These are phyloP conservation scores for Starmerella geochares DNA, from an alignment of 805 yeast species.

Conservation along the genomic window DNA sequence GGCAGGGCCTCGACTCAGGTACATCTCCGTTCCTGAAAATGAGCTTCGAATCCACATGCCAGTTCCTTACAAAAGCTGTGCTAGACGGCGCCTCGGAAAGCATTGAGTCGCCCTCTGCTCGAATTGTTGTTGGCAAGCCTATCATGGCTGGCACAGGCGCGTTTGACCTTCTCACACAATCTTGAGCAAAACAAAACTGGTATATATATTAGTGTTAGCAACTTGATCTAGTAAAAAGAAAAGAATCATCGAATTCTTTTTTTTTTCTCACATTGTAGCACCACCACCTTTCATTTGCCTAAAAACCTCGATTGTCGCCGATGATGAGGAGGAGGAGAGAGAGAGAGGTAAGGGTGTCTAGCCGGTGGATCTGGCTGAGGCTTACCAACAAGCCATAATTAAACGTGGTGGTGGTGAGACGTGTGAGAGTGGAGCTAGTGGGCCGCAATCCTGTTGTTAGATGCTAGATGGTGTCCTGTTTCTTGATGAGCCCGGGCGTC, in stretches of 20 bases:
- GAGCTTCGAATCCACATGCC: conserved; percentile 98
- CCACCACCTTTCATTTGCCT: too few relatives aligned
- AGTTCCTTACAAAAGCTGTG: conserved; percentile 92
- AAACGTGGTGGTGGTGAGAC: too few relatives aligned
- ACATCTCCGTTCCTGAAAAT: conserved; percentile 96
- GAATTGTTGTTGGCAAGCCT: conserved; percentile 84
- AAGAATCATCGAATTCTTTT: too few relatives aligned
- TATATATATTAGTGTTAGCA: background rate
- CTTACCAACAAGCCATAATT: background rate
- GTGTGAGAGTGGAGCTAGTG: too few relatives aligned
- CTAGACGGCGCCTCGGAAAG: conserved; percentile 83
- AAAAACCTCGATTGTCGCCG: too few relatives aligned
- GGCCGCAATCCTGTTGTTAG: too few relatives aligned
- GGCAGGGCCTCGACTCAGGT: conserved; percentile 94
- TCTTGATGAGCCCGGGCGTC: conserved; percentile 1
- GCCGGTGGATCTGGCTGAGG: background rate
- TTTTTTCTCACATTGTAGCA: too few relatives aligned
- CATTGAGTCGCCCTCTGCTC: conserved; percentile 83
- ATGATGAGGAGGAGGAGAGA: too few relatives aligned
- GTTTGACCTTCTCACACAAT: conserved; percentile 52
- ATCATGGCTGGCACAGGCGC: conserved; percentile 92
- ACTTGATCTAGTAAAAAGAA: background rate
- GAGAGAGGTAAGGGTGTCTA: background rate
- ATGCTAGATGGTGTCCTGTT: conserved; percentile 9
- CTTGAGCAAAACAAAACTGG: background rate